Conservation (phyloP, 257 asterid species). For the Solanum etuberosum region DNA sequence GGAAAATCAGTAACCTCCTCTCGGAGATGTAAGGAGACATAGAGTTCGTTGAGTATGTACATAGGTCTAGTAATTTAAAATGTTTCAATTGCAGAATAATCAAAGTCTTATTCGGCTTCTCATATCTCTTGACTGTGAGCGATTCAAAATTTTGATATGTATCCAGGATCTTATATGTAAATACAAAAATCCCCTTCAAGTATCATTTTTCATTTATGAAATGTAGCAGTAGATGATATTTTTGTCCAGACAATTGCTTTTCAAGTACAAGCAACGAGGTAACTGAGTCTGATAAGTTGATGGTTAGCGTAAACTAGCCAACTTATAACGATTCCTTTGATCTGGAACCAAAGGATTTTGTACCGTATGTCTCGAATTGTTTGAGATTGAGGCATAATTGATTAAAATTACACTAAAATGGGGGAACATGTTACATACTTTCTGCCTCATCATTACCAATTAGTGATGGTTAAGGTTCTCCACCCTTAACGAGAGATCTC, state of each 20-base stretch:
- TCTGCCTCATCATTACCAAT: background rate
- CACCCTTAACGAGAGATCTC: background rate
- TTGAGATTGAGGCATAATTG: background rate
- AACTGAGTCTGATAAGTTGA: background rate
- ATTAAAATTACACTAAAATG: background rate
- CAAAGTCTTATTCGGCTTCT: background rate
- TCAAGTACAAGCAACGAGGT: background rate
- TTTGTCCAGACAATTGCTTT: background rate
- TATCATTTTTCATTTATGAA: background rate
- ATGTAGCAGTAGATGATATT: background rate
- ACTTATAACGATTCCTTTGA: background rate
- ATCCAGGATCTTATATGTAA: background rate
- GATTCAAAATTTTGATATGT: background rate
- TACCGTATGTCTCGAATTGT: background rate
- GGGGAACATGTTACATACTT: background rate
- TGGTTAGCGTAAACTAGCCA: background rate
- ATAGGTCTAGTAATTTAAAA: slow-evolving; percentile 2
- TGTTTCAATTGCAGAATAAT: background rate
- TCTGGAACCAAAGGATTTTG: background rate
- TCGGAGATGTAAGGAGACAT: slow-evolving; percentile 54
- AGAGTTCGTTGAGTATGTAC: slow-evolving; percentile 9
- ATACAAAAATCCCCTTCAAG: background rate
- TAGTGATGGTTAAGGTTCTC: background rate
- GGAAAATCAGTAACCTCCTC: slow-evolving; percentile 70
- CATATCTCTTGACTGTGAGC: background rate